Evolutionary conservation across 129 eudicot genomes (phyloP).

Genomic region (Saposhnikovia divaricata): DNA sequence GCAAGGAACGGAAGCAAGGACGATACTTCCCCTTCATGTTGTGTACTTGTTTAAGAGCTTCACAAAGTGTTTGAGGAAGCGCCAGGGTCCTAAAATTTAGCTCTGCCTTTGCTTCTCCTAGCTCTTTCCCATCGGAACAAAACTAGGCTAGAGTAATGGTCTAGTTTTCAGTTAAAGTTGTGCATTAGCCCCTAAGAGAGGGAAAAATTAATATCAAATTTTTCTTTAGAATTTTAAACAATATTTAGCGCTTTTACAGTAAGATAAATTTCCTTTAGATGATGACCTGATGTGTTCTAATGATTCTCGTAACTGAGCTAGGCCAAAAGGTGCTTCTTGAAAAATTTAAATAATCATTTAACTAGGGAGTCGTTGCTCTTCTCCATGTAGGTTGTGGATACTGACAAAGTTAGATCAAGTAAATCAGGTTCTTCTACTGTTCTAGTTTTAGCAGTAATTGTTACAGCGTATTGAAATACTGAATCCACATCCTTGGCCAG

Average conservation of each 20-base stretch:
- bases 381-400: not conserved
- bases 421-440: not conserved
- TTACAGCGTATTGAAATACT: no score
- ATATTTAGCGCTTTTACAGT: not conserved
- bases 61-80: conserved; percentile 36
- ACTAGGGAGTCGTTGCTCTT: not conserved
- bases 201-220: conserved; percentile 20
- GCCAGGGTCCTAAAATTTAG: conserved; percentile 25
- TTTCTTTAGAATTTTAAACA: not conserved
- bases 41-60: conserved; percentile 16
- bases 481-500: not conserved
- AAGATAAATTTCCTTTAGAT: not conserved
- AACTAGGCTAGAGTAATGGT: conserved; percentile 33
- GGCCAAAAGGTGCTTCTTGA: not conserved
- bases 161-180: conserved; percentile 31
- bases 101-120: conserved; percentile 16
- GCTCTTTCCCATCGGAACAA: conserved; percentile 5
- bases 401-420: not conserved
- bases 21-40: not conserved
- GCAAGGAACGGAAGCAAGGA: conserved; percentile 10
- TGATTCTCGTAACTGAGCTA: not conserved
- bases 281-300: not conserved
- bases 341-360: not conserved
- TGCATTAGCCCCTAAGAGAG: conserved; percentile 25
- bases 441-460: no score